phyloP scores from a whole-genome alignment of 805 yeast species.

The Yamadazyma tumulicola region DNA sequence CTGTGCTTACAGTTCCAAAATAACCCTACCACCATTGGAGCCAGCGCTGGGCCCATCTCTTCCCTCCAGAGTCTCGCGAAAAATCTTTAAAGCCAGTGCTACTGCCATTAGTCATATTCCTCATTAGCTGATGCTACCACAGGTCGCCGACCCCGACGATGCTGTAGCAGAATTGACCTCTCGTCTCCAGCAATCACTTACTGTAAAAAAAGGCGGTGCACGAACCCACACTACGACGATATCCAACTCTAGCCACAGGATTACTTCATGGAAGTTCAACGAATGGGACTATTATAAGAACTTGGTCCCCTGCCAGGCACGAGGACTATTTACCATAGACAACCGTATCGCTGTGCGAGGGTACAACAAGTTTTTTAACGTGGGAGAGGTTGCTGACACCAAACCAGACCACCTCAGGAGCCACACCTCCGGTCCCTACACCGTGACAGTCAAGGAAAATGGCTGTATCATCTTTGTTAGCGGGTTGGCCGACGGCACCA shows the following conservation, averaged over 20 bases:
- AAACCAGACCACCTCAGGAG: constrained; percentile 43
- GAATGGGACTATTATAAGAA: constrained; percentile 81
- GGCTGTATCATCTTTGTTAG: constrained; percentile 89
- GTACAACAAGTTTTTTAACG: constrained; percentile 89
- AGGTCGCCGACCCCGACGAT: no score
- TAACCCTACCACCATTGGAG: no score
- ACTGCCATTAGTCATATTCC: constrained; percentile 1
- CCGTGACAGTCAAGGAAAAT: constrained; percentile 80
- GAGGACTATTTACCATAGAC: constrained; percentile 71
- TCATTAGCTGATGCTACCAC: no score
- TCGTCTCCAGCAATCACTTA: no score
- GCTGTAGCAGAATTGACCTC: no score
- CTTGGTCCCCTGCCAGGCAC: constrained; percentile 68
- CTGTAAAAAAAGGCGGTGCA: constrained; percentile 18
- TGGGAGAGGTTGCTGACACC: constrained; percentile 60
- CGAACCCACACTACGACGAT: constrained; percentile 11
- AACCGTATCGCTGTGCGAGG: constrained; percentile 71
- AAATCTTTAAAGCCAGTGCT: no score
- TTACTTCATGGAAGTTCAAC: constrained; percentile 70
- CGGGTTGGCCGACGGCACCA: constrained; percentile 69
- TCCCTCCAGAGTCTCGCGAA: no score
- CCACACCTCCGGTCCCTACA: constrained; percentile 69
- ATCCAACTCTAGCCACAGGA: constrained; percentile 1
- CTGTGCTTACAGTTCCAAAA: no score
- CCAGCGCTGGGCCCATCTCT: no score